Base-by-base conservation (phyloP, 345 rosid genomes). In the Garcia nutans region DNA sequence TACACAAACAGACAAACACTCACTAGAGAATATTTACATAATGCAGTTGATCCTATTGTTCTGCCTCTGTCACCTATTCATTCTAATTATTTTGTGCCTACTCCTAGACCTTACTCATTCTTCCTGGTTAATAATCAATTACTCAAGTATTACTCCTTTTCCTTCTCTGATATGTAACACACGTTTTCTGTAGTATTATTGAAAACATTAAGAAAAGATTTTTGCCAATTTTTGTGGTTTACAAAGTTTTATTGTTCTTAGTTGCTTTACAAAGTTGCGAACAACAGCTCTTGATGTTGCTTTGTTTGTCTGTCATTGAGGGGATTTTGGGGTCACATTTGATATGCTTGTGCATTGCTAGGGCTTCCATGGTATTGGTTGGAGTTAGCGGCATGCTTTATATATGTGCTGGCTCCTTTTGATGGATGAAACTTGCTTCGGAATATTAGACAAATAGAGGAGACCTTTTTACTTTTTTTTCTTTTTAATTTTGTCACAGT, bases 191-290 rank as follows among this genome's bases (percentile, higher is more conserved):
- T 4, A 19, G 3, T 52, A n/a, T 47, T 50, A n/a, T 47, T 76
- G 59, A 70, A 70, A 69, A 23, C 17, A 11, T 50, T 15, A 28
- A 19, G 52, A 52, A 17, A 47, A 12, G 13, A n/a, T 22, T 24
- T 49, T 44, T 26, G 2, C 9, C 17, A 45, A 45, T 22, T 45
- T 22, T 22, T 67, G 31, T 37, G 22, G 3, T 4, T 33, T 1
- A 2, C 23, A 42, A 65, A 20, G 9, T 65, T 10, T 65, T 41
- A 37, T 42, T n/a, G 41, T 4, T 37, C 41, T 37, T 37, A 37
- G 41, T 5, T 37, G 41, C 52, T 71, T 22, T 57, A 57, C 24
- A 2, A 68, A 65, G 67, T 65, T 70, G 67, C 56, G n/a, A 65
- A 45, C 44, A 52, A 33, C 57, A 24, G 57, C 61, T 60, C 4